Base-by-base conservation (phyloP, 805 yeast genomes). In the Jamesozyma rosinii region DNA sequence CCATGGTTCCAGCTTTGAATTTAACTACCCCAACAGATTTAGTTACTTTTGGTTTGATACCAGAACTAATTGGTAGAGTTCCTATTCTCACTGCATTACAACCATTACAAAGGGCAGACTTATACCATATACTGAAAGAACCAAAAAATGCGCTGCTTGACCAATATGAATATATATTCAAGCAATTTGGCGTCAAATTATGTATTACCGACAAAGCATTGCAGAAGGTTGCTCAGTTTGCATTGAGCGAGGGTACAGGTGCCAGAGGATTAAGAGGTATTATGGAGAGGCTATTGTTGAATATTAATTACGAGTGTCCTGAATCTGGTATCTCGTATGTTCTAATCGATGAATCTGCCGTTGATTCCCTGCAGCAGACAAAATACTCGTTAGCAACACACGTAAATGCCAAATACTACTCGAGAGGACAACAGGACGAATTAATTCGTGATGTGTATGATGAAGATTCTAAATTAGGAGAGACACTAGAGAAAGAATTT, bases 261-360 rank as follows among this genome's bases (percentile, higher is more conserved):
- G 83, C 82, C 0, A 65, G 83, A 51, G 82, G 82, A 0, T 53
- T 77, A 24, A 63, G 79, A 49, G 72, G 76, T 1, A 71, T 76
- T 4, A 64, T 77, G 70, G 81, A 76, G 45, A 67, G 74, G 43
- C 45, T 76, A 15, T 53, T 76, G 19, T 55, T 76, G 15, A 66
- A 68, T 37, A 76, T 75, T 4, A 77, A 76, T 52, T 77, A 70
- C 54, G 81, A 76, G 38, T 73, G 79, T 50, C 81, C 81, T 0
- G 78, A 71, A n/a, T 71, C 79, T 20, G 74, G 76, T 0, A 65
- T 74, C 8, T 58, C 70, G 18, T 75, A 67, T 53, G 80, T 76
- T 1, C 55, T 77, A 9, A 62, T 77, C 14, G 72, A 72, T 44
- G 63, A 63, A 35, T 65, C 64, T 3, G 71, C 75, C 0, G 74